Percentiles rank a stretch among this genome's conserved stretches.
Evolutionary conservation across 2,329 filamentous ascomycete species (phyloP).

Genomic region (Neonectria faginata): DNA sequence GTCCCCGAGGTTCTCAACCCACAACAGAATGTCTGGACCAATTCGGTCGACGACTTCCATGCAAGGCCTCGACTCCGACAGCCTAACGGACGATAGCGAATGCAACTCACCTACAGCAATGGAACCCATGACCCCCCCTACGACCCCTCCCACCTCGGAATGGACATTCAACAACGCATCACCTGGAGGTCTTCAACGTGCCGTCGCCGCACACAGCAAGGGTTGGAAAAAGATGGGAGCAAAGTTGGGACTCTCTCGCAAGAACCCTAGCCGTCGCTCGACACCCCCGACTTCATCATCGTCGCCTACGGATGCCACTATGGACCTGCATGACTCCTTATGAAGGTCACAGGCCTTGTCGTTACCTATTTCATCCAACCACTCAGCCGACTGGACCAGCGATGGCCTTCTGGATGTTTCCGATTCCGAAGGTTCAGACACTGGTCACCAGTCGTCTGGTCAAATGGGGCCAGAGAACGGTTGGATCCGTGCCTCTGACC

Average conservation of each 20-base stretch:
- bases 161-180: slow-evolving; percentile 62
- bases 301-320: slow-evolving; percentile 50
- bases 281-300: slow-evolving; percentile 60
- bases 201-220: slow-evolving; percentile 65
- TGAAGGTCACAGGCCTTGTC: slow-evolving; percentile 71
- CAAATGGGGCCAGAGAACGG: slow-evolving; percentile 34
- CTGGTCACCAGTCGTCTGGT: slow-evolving; percentile 55
- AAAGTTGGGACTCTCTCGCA: slow-evolving; percentile 69
- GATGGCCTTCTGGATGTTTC: slow-evolving; percentile 29
- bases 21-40: slow-evolving; percentile 52
- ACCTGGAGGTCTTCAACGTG: slow-evolving; percentile 65
- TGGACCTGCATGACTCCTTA: slow-evolving; percentile 57
- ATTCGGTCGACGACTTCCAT: slow-evolving; percentile 55
- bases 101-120: slow-evolving; percentile 66
- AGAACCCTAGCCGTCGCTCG: slow-evolving; percentile 58
- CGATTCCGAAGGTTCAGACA: slow-evolving; percentile 60
- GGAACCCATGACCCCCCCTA: slow-evolving; percentile 80
- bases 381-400: slow-evolving; percentile 39
- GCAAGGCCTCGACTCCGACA: slow-evolving; percentile 62
- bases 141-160: slow-evolving; percentile 74
- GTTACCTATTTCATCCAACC: slow-evolving; percentile 54
- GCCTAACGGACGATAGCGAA: slow-evolving; percentile 73
- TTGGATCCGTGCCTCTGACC: slow-evolving; percentile 36
- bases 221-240: slow-evolving; percentile 75
- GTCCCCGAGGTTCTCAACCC: slow-evolving; percentile 58